These are phyloP conservation scores for Penicillium sp. DNA, from an alignment of 2,329 filamentous ascomycete genomes.

Conservation along the genomic window DNA sequence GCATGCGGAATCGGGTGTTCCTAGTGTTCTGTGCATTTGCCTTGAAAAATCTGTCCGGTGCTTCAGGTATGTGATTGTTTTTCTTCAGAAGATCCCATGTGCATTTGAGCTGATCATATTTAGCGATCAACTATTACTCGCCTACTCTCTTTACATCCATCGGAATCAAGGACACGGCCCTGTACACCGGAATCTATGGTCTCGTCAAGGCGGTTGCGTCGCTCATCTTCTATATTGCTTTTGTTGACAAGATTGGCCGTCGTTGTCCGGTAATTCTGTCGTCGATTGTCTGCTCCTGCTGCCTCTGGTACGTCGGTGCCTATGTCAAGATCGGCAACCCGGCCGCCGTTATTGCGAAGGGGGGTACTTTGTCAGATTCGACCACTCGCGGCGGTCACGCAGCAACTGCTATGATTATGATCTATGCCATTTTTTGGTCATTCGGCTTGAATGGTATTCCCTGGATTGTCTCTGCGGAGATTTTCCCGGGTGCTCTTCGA, in stretches of 20 bases:
- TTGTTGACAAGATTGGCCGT: conserved; percentile 30
- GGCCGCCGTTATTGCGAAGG: conserved; percentile 19
- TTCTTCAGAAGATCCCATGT: background rate
- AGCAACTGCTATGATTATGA: conserved; percentile 33
- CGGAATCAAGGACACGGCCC: conserved; percentile 25
- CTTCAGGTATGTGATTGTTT: conserved; percentile 2
- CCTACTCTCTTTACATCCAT: conserved; percentile 30
- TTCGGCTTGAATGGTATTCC: conserved; percentile 50
- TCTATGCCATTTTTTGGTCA: conserved; percentile 41
- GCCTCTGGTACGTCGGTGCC: conserved; percentile 29
- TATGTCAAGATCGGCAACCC: conserved; percentile 31
- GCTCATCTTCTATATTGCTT: conserved; percentile 29
- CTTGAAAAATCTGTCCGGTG: conserved; percentile 25
- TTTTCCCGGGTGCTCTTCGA: conserved; percentile 49
- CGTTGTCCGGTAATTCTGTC: conserved; percentile 27
- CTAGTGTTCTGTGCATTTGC: conserved; percentile 49
- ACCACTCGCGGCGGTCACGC: conserved; percentile 28
- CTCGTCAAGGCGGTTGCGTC: conserved; percentile 30
- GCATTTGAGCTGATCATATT: background rate
- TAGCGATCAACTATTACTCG: conserved; percentile 30
- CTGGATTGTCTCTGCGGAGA: conserved; percentile 54
- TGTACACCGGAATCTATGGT: conserved; percentile 33
- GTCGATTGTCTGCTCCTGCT: conserved; percentile 26
- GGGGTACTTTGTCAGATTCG: conserved; percentile 21
- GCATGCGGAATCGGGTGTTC: conserved; percentile 50